phyloP scores from a whole-genome alignment of 1,284 basidiomycete species.

The Ustilago vetiveriae region DNA sequence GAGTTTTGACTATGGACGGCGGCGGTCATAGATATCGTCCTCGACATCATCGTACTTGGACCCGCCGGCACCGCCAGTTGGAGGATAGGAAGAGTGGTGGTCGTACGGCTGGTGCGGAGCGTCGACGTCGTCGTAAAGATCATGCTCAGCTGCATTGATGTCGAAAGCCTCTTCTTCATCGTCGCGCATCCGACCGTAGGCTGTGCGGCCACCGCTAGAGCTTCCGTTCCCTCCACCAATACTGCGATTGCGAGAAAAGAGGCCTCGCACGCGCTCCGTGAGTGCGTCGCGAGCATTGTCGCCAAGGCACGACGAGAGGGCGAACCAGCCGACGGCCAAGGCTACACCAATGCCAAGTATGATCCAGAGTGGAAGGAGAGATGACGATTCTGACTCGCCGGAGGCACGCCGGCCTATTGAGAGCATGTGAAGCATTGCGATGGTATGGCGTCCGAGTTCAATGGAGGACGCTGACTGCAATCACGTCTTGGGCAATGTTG shows the following conservation, averaged over 20 bases:
- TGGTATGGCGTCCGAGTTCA: constrained; percentile 2
- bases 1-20: constrained; percentile 10
- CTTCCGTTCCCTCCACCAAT: constrained; percentile 2
- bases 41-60: constrained; percentile 27
- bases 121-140: constrained; percentile 43
- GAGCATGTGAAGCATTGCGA: not conserved
- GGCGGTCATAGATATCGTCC: constrained; percentile 25
- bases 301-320: constrained; percentile 47
- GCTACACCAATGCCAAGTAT: constrained; percentile 43
- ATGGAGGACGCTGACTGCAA: not conserved
- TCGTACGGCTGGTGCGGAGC: constrained; percentile 29
- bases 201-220: constrained; percentile 14
- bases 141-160: constrained; percentile 42
- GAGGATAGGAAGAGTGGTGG: constrained; percentile 34
- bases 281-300: constrained; percentile 37
- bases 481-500: too few relatives aligned
- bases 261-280: constrained; percentile 14
- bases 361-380: constrained; percentile 46
- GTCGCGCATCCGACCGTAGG: constrained; percentile 46
- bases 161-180: constrained; percentile 48
- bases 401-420: constrained; percentile 11
- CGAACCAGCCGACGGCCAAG: constrained; percentile 46
- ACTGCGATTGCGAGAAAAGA: constrained; percentile 22
- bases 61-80: constrained; percentile 1
- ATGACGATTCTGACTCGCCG: constrained; percentile 26